Base-by-base conservation (phyloP, 805 yeast species). In the Nakazawaea holstii region DNA sequence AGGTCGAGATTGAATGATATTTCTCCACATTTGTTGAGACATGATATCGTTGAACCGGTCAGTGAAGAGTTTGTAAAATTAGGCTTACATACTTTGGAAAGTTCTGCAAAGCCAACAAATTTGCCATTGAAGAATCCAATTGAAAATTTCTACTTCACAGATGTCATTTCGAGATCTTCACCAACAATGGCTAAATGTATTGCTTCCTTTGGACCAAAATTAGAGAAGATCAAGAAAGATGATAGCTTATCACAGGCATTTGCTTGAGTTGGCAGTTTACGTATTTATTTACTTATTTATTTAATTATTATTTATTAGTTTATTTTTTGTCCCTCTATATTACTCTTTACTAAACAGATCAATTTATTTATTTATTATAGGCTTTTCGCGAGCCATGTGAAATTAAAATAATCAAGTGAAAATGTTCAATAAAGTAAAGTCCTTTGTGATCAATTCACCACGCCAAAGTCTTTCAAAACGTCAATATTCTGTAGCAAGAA, bases 111-210 rank as follows among this genome's bases (percentile, higher is more conserved):
- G 13, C 52, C 54, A 37, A 17, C 10, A 6, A 79, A 80, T 31
- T 65, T 64, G 27, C 70, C 74, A 45, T 76, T 88, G 61, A 74
- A 73, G 65, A 81, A 83, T 65, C 90, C 90, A 49, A 82, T 87
- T 60, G 79, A 78, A 56, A 86, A 87, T 79, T 87, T 85, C 66
- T 87, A 88, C 73, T 84, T 87, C 76, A 87, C 96, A 32, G 92
- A 88, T 65, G 87, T 86, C 52, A 84, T 87, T 55, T 84, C 95
- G 24, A 79, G 95, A 72, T 80, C 87, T 48, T 87, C 95, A 43
- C 87, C 89, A 54, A 88, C 95, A 29, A 88, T 87, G 95, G 95
- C 95, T 37, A 83, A 77, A 69, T 85, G 95, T 72, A 81, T 89
- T 50, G 76, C 84, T 46, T 70, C 84, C 49, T 82, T 83, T 60